A percentile compares a stretch with the other conserved stretches of the same genome.
Evolutionary conservation across 2,329 filamentous ascomycete species (phyloP).

Genomic region (Metarhizium anisopliae): DNA sequence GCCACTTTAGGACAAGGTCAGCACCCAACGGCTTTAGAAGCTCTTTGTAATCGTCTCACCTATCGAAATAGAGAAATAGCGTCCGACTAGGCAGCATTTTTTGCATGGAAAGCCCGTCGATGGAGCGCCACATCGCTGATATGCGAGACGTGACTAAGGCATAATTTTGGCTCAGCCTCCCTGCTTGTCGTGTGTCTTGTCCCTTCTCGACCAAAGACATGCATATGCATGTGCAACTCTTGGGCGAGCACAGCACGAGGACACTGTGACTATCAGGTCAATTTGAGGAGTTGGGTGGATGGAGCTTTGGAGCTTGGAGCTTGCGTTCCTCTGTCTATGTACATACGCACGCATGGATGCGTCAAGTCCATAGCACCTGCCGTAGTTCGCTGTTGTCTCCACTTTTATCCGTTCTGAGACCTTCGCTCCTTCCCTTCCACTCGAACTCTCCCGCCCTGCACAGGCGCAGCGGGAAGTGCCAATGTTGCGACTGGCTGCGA

Average conservation of each 20-base stretch:
- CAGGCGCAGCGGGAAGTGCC: neutral
- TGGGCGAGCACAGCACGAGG: too few relatives aligned
- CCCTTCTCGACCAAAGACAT: too few relatives aligned
- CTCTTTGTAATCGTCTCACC: neutral
- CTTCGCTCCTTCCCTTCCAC: neutral
- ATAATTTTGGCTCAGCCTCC: neutral
- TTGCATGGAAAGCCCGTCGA: neutral
- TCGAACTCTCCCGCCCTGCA: too few relatives aligned
- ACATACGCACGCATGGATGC: too few relatives aligned
- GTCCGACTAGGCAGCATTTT: too few relatives aligned
- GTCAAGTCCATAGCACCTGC: neutral
- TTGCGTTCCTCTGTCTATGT: too few relatives aligned
- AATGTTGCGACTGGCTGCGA: slow-evolving; percentile 1
- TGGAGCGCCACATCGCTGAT: too few relatives aligned
- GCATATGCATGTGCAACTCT: too few relatives aligned
- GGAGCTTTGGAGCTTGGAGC: neutral
- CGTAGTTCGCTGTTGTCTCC: neutral
- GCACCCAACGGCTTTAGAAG: neutral
- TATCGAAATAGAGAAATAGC: neutral
- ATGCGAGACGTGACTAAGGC: too few relatives aligned
- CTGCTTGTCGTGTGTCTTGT: neutral
- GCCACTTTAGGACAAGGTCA: neutral
- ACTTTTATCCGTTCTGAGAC: slow-evolving; percentile 2
- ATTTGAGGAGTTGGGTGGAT: too few relatives aligned
- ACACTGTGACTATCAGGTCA: too few relatives aligned